Percentiles rank a stretch among this genome's conserved stretches.
phyloP scores from a whole-genome alignment of 75 land plant genomes.

The Pinus taeda region DNA sequence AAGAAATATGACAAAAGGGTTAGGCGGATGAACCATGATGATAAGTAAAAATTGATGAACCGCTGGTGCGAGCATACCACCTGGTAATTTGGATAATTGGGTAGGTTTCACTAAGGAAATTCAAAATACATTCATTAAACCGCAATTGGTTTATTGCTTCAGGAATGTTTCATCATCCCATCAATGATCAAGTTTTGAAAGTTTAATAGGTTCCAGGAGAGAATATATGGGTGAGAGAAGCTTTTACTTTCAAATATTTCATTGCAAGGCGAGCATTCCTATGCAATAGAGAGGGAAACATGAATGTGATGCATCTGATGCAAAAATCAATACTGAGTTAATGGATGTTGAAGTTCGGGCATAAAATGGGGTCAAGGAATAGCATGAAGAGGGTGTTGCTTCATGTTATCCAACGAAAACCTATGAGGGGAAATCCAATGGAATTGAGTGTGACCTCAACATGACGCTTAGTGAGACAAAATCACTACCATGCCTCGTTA shows the following conservation, averaged over 20 bases:
- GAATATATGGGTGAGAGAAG: slow-evolving; percentile 65
- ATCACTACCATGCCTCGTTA: slow-evolving; percentile 66
- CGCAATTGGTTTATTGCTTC: too few species aligned
- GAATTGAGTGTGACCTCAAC: slow-evolving; percentile 16
- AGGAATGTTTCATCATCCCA: too few species aligned
- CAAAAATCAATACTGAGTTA: neutral
- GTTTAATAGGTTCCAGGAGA: slow-evolving; percentile 75
- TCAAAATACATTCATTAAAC: too few species aligned
- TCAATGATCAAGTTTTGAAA: too few species aligned
- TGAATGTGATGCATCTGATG: slow-evolving; percentile 27
- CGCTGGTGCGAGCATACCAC: too few species aligned
- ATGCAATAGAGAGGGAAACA: slow-evolving; percentile 59
- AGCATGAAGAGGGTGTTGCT: slow-evolving; percentile 2
- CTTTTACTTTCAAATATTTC: slow-evolving; percentile 13
- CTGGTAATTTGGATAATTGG: too few species aligned
- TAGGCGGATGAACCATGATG: too few species aligned
- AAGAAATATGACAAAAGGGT: too few species aligned
- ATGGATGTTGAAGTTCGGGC: slow-evolving; percentile 6
- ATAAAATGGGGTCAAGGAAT: slow-evolving; percentile 2
- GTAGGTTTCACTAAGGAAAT: too few species aligned
- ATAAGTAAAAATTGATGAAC: too few species aligned
- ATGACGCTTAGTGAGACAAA: slow-evolving; percentile 30
- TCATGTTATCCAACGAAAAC: slow-evolving; percentile 3
- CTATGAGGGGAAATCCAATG: neutral
- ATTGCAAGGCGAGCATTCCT: neutral